Conservation (phyloP, 495 filamentous ascomycete species). For the Chaetomium tenue region DNA sequence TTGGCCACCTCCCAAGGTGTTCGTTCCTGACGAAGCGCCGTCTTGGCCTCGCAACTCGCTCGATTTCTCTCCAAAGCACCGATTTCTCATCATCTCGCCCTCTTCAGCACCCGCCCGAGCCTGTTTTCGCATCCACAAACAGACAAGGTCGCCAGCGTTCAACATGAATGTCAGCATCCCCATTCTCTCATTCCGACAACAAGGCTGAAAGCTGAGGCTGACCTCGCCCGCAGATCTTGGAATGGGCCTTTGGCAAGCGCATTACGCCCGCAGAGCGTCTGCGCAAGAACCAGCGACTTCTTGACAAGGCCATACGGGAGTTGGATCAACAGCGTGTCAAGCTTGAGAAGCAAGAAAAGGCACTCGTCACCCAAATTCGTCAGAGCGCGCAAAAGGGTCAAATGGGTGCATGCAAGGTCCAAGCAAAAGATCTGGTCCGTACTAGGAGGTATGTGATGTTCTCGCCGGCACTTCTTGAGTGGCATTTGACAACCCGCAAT, state of each 20-base stretch:
- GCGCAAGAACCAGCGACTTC: conserved; percentile 92
- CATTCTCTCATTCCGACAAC: background rate
- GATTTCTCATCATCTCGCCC: background rate
- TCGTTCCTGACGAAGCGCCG: conserved; percentile 14
- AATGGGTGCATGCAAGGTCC: conserved; percentile 93
- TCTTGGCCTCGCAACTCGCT: background rate
- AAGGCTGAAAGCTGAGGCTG: conserved; percentile 8
- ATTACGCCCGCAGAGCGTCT: conserved; percentile 96
- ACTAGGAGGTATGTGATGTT: conserved; percentile 66
- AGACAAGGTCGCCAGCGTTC: background rate
- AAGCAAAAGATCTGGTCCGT: conserved; percentile 93
- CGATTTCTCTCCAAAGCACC: background rate
- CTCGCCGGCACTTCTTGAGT: background rate
- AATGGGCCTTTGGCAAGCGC: conserved; percentile 98
- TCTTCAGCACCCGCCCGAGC: background rate
- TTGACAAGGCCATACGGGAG: conserved; percentile 96
- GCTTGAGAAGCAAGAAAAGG: conserved; percentile 97
- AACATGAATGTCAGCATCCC: conserved; percentile 41
- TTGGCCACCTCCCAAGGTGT: background rate
- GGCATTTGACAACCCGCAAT: conserved; percentile 13
- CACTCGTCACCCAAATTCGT: conserved; percentile 90
- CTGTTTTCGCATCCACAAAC: background rate
- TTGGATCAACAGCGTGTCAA: conserved; percentile 91
- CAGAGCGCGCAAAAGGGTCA: conserved; percentile 97
- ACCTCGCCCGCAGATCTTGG: conserved; percentile 65